Percentiles rank a stretch among this genome's conserved stretches.
Conservation (phyloP, 768 basidiomycete species). For the Phylloporus rhodoxanthus region DNA sequence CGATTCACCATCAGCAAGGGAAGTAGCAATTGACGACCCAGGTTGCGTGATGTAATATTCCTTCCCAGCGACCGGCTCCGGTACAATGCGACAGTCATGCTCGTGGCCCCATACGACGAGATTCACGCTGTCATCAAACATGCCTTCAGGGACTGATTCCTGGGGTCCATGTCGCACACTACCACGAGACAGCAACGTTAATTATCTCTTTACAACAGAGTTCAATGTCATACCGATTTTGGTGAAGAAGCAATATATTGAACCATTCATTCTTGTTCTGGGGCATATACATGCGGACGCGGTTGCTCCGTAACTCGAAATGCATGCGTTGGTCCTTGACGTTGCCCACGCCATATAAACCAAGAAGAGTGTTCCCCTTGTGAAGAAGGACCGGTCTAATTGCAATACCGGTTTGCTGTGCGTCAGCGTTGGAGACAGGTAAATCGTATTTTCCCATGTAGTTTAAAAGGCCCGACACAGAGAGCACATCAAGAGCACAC, state of each 20-base stretch:
- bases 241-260: conserved; percentile 88
- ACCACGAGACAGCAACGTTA: background rate
- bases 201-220: conserved; percentile 7
- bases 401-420: conserved; percentile 68
- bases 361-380: conserved; percentile 83
- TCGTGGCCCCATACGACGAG: conserved; percentile 98
- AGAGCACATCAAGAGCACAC: conserved; percentile 91
- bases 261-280: conserved; percentile 90
- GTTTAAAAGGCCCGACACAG: conserved; percentile 89
- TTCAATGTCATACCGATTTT: conserved; percentile 67
- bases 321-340: conserved; percentile 97
- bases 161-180: conserved; percentile 95
- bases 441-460: conserved; percentile 98
- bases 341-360: conserved; percentile 93
- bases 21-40: conserved; percentile 92
- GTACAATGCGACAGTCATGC: conserved; percentile 91
- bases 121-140: conserved; percentile 94
- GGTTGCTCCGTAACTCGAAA: conserved; percentile 87
- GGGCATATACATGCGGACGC: conserved; percentile 96
- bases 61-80: conserved; percentile 88
- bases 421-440: conserved; percentile 60
- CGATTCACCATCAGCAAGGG: conserved; percentile 88
- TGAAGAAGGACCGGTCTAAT: conserved; percentile 86
- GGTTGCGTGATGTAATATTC: conserved; percentile 91
- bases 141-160: conserved; percentile 89